Evolutionary conservation across 352 stramenopile species (phyloP), one percentile per base, ranked within the genome.

Genomic region (Globisporangium heterothallicum): DNA sequence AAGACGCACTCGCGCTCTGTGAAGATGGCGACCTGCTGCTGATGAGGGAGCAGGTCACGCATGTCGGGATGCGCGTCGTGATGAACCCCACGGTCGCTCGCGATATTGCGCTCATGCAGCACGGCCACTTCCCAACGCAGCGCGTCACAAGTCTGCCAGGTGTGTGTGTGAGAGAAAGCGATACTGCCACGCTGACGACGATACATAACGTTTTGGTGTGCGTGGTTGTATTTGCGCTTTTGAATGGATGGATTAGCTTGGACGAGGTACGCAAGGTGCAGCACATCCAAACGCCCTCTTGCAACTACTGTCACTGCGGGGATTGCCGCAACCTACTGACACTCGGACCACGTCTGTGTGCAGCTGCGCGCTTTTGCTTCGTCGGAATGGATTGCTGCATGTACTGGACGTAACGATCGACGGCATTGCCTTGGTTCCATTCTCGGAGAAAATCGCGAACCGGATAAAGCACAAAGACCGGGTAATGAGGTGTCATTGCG

Each of bases 21-120:
- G 72, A 86, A 45, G 66, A 69, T 47, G 72, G 75, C 16, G 75
- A 86, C 34, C 24, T 86, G 49, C 56, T 86, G 32, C 65, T 86
- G n/a, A 46, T 63, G 19, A 70, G 75, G 5, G 75, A 84, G 41
- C 56, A 68, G 24, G 56, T 82, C 25, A 43, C 59, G 7, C 54
- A 82, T 35, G 47, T 54, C 9, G 14, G 49, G 25, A 42, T 81
- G 26, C 65, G 58, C 14, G 54, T 86, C 5, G 49, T 61, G 16
- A 59, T 84, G 13, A 68, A 80, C 19, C 59, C 62, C n/a, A 35
- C 55, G 21, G 66, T 82, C 13, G 75, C 72, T 42, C 59, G 61
- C 4, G 68, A 82, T 49, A 77, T 86, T 32, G 49, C 55, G 10
- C 65, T 50, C 36, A 73, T 80, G 53, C 68, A 84, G 47, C 58